These are phyloP conservation scores for Microsporum canis DNA, from an alignment of 2,329 filamentous ascomycete species.

Conservation along the genomic window DNA sequence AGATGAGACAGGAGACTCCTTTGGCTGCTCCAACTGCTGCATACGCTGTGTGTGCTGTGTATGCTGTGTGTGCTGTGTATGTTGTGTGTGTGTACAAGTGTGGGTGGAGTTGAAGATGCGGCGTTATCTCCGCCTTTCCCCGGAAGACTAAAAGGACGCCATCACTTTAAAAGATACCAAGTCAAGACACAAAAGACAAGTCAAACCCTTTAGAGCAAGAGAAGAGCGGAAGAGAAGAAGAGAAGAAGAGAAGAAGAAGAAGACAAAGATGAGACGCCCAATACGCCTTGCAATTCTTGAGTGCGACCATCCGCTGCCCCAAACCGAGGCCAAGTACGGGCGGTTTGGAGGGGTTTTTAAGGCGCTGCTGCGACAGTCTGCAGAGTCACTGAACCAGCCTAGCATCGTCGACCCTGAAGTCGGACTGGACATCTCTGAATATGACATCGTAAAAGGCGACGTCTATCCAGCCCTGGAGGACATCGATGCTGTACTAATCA, in stretches of 20 bases:
- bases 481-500: slow-evolving; percentile 73
- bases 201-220: too few species aligned
- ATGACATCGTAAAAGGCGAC: slow-evolving; percentile 57
- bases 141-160: too few species aligned
- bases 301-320: slow-evolving; percentile 64
- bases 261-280: slow-evolving; percentile 30
- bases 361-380: slow-evolving; percentile 46
- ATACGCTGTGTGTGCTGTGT: too few species aligned
- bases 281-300: slow-evolving; percentile 79
- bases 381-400: slow-evolving; percentile 33
- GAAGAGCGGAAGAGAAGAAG: neutral
- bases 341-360: slow-evolving; percentile 63
- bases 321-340: slow-evolving; percentile 53
- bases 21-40: too few species aligned
- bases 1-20: too few species aligned
- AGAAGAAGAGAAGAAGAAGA: neutral
- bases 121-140: too few species aligned
- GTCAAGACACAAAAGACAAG: too few species aligned
- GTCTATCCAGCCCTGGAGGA: slow-evolving; percentile 62
- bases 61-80: too few species aligned
- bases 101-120: too few species aligned
- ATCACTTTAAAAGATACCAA: too few species aligned
- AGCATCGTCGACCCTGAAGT: slow-evolving; percentile 26
- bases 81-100: too few species aligned
- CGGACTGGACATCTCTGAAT: slow-evolving; percentile 50